phyloP scores from a whole-genome alignment of 148 eudicot species.

The Hydrangea macrophylla region DNA sequence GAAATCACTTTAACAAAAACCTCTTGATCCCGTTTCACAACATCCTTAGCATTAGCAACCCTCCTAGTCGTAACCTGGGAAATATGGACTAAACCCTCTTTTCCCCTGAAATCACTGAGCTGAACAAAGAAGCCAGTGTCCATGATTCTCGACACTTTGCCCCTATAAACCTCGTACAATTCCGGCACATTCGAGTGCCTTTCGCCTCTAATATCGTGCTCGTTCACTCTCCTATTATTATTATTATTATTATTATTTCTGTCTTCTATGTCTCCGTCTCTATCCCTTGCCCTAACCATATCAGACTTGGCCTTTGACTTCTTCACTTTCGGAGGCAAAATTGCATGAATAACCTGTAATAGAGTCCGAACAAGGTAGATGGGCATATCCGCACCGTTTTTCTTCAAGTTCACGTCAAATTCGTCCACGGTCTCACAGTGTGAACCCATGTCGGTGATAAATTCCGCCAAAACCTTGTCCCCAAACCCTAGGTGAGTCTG shows the following conservation, averaged over 20 bases:
- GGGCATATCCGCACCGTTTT: conserved; percentile 75
- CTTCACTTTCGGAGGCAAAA: conserved; percentile 69
- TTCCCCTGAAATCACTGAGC: conserved; percentile 58
- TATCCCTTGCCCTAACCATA: conserved; percentile 28
- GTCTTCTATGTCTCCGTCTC: conserved; percentile 17
- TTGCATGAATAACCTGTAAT: conserved; percentile 74
- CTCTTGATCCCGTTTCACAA: conserved; percentile 83
- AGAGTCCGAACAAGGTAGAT: conserved; percentile 77
- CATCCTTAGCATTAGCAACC: conserved; percentile 65
- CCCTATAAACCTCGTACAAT: conserved; percentile 68
- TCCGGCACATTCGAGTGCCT: conserved; percentile 48
- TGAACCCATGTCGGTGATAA: conserved; percentile 60
- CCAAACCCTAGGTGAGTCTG: conserved; percentile 68
- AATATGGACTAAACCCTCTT: conserved; percentile 88
- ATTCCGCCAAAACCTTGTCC: conserved; percentile 78
- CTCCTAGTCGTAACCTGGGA: conserved; percentile 80
- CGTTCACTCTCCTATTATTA: conserved; percentile 27
- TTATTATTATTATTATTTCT: conserved; percentile 16
- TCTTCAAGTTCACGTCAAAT: conserved; percentile 61
- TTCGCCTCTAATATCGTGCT: conserved; percentile 19
- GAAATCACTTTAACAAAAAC: conserved; percentile 85
- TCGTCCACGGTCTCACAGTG: conserved; percentile 51
- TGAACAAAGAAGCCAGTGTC: conserved; percentile 85
- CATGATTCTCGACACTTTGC: conserved; percentile 77
- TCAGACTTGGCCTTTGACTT: conserved; percentile 25